Conservation (phyloP, 208 protist genomes). For the Leishmania braziliensis region DNA sequence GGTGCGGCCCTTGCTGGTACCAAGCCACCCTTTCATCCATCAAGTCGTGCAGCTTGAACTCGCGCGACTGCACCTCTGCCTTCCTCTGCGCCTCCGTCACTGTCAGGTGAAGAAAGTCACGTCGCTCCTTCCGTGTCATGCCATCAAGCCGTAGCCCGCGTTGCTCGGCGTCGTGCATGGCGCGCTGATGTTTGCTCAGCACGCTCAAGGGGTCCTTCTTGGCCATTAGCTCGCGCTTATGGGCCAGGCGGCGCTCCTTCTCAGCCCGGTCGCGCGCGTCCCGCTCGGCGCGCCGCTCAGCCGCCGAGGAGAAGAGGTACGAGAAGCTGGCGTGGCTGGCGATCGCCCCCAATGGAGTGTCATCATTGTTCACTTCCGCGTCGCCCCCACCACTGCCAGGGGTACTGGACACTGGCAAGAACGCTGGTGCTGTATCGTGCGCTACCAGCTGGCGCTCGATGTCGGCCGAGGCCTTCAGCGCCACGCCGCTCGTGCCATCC, state of each 20-base stretch:
- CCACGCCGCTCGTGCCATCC: conserved; percentile 60
- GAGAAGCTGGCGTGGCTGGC: conserved; percentile 45
- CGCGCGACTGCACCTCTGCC: conserved; percentile 59
- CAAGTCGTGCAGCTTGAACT: conserved; percentile 79
- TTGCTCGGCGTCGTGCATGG: conserved; percentile 55
- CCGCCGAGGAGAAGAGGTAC: conserved; percentile 85
- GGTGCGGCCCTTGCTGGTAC: conserved; percentile 90
- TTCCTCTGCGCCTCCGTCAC: conserved; percentile 62
- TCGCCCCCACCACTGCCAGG: neutral
- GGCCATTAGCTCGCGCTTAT: conserved; percentile 30
- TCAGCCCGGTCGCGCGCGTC: conserved; percentile 41
- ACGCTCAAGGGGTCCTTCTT: conserved; percentile 43
- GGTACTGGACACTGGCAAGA: neutral
- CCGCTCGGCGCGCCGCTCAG: conserved; percentile 69
- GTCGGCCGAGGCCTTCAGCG: conserved; percentile 57
- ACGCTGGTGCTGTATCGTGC: neutral
- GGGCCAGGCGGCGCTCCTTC: conserved; percentile 27
- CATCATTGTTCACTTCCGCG: conserved; percentile 28
- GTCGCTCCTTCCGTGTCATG: conserved; percentile 84
- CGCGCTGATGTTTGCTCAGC: conserved; percentile 78
- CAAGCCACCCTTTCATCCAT: conserved; percentile 86
- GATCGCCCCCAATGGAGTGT: conserved; percentile 18
- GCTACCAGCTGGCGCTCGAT: conserved; percentile 44
- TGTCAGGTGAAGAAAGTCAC: conserved; percentile 75
- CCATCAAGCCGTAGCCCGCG: conserved; percentile 77